Base-by-base conservation (phyloP, 306 rosid genomes). In the Cucumis melo region DNA sequence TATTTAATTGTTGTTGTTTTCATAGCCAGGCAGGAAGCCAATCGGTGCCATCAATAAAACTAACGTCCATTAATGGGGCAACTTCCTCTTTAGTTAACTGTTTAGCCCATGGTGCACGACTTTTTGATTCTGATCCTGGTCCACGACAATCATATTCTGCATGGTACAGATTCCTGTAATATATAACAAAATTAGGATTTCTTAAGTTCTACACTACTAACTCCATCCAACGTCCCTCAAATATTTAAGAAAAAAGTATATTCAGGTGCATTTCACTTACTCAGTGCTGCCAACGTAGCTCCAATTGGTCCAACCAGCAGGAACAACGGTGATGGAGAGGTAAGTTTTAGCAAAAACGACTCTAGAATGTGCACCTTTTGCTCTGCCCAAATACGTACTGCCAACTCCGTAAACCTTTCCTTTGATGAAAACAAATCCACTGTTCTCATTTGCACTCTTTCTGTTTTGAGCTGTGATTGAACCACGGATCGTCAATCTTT, bases 291-390 rank as follows among this genome's bases (percentile, higher is more conserved):
- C 97, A 0, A 1, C 77, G 34, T 79, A 83, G 80, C 95, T 89
- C 95, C 95, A 91, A 36, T 86, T 85, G 71, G 95, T 91, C 98
- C 98, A 93, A 11, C 96, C 98, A 7, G 66, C 50, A 0, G 84
- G 86, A 10, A 82, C 77, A 80, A 93, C 54, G 17, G 96, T 82
- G 55, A 5, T 82, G 1, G 98, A 91, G 78, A 93, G 86, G 27
- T 93, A 93, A 1, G 87, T 74, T 48, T 81, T 42, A 1, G 95
- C 86, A 66, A 84, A 88, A 62, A 91, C 36, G 0, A 90, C 90
- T 82, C 96, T 84, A 20, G 98, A 93, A 81, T 50, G 89, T 61
- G 91, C 78, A 56, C 89, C 87, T 39, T 92, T 90, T 3, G 96
- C 98, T 72, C 96, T 90, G 24, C 96, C 98, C 64, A 93, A 64